Evolutionary conservation across 2,329 filamentous ascomycete genomes (phyloP), one percentile per base, ranked within the genome.

Genomic region (Botrytis galanthina): DNA sequence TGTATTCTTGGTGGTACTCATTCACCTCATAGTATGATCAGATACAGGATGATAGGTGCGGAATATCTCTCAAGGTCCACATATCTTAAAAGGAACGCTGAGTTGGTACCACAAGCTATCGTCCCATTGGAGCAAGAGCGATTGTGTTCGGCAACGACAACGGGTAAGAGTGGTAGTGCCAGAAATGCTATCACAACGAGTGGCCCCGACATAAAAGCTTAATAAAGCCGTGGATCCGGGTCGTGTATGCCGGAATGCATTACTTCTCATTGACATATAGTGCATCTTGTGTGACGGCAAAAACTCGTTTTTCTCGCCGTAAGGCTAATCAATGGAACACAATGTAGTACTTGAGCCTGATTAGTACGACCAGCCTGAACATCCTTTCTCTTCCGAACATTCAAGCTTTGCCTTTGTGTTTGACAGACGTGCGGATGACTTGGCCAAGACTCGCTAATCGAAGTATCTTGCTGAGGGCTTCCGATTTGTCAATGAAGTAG

Each of bases 391-490:
- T 68, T 54, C 66, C 66, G 48, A 42, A 42, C 1, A 54, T 2
- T 68, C 35, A 42, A 68, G 35, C 26, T 57, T 42, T 57, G 1
- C 29, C 14, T 29, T 54, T 57, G 46, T 29, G 46, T 68, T 68
- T 68, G 48, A 68, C 48, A 57, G 35, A 42, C 29, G 48, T 68
- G 35, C 66, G 35, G 48, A 8, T 57, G 66, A 42, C 35, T 68
- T 68, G 20, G 48, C 35, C 48, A 68, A 54, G 35, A 39, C 48
- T 39, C 66, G 10, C 57, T 37, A 68, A 68, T 68, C 48, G 48
- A 39, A n/a, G 20, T 42, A 10, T 54, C 39, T 57, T 68, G n/a
- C 39, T 18, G 26, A 29, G 35, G 5, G 18, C 3, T 54, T n/a
- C 35, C 26, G 14, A 22, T 54, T 68, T 57, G 35, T 57, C 1